These are phyloP conservation scores for Schizochytrium sp. DNA, from an alignment of 108 stramenopile genomes.

Conservation along the genomic window DNA sequence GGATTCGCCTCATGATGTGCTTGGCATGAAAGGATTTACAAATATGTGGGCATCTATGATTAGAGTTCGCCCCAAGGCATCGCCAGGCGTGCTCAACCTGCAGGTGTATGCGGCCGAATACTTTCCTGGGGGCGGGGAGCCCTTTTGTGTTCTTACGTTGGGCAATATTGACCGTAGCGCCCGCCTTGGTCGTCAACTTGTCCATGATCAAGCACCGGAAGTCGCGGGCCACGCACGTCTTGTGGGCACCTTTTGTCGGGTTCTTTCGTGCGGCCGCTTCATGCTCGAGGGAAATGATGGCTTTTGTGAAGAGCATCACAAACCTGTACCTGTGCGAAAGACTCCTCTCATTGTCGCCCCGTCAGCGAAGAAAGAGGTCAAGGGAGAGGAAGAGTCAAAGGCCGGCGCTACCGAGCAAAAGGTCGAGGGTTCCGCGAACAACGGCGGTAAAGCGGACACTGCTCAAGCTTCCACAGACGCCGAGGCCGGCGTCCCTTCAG, in stretches of 20 bases:
- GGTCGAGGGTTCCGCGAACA: neutral
- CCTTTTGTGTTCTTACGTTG: neutral
- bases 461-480: no score
- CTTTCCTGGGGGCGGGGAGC: constrained; percentile 14
- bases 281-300: neutral
- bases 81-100: neutral
- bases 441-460: no score
- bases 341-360: neutral
- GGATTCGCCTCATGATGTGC: neutral
- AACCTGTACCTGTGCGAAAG: neutral
- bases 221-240: neutral
- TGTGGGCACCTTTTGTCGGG: neutral
- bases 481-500: no score
- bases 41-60: neutral
- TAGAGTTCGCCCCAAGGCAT: neutral
- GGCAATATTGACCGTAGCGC: neutral
- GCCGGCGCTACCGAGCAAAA: neutral
- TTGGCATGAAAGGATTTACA: neutral
- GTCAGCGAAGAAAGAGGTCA: no score
- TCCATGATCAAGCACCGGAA: neutral
- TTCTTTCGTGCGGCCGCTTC: neutral
- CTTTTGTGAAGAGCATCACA: neutral
- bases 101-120: neutral
- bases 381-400: no score
- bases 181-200: neutral